Conservation (phyloP, 805 yeast species). For the Millerozyma acaciae region DNA sequence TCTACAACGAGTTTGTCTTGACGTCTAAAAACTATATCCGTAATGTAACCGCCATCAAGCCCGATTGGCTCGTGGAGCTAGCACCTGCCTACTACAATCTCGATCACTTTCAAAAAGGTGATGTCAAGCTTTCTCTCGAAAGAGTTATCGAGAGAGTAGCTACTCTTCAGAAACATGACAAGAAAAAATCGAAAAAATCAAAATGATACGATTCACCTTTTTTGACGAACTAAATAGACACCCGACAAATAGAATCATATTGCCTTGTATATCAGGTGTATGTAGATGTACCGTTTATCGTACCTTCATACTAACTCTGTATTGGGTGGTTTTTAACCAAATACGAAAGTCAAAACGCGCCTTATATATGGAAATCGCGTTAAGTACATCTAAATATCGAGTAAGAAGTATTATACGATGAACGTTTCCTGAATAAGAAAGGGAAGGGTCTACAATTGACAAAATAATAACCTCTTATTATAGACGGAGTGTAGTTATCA, state of each 20-base stretch:
- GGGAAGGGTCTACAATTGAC: no score
- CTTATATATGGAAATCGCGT: no score
- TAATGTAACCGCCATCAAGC: slow-evolving; percentile 85
- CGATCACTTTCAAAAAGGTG: slow-evolving; percentile 63
- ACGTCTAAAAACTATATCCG: slow-evolving; percentile 92
- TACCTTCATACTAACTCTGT: no score
- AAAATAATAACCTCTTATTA: no score
- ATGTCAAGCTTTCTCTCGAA: slow-evolving; percentile 65
- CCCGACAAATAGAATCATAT: background rate
- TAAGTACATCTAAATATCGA: no score
- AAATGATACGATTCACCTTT: background rate
- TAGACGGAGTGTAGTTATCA: no score
- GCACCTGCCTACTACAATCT: slow-evolving; percentile 71
- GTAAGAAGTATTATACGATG: no score
- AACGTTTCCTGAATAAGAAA: no score
- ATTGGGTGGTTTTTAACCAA: no score
- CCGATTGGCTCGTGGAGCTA: slow-evolving; percentile 86
- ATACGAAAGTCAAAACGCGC: no score
- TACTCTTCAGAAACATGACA: slow-evolving; percentile 32
- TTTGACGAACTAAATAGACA: background rate
- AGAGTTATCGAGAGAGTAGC: slow-evolving; percentile 50
- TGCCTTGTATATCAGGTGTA: no score
- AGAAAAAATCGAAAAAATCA: slow-evolving; percentile 8
- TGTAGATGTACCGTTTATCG: no score
- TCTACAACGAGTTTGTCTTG: slow-evolving; percentile 92